Conservation (phyloP, 1,139 yeast species). For the Saccharomyces uvarum region DNA sequence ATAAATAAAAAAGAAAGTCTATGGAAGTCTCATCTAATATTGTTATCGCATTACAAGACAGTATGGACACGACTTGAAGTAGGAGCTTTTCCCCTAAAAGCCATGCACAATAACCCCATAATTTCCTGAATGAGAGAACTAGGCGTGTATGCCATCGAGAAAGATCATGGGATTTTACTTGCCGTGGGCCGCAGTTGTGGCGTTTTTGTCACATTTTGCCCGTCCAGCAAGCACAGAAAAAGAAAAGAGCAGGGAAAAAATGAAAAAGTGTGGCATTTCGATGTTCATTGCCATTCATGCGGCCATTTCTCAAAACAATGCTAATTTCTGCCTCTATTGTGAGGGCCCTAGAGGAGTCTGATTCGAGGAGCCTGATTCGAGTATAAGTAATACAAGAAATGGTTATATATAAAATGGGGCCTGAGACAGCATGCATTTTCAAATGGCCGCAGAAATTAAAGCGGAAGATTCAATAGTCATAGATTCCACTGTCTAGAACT, state of each 20-base stretch:
- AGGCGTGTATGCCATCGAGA: not conserved
- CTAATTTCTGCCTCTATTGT: not conserved
- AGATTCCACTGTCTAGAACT: not conserved
- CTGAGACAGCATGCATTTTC: not conserved
- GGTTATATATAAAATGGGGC: not conserved
- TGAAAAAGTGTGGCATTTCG: not conserved
- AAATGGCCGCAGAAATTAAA: not conserved
- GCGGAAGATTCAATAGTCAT: not conserved
- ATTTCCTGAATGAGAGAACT: too few species aligned
- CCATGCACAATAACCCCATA: not conserved
- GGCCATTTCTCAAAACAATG: not conserved
- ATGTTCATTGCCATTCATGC: not conserved
- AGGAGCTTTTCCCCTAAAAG: not conserved
- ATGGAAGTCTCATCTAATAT: not conserved
- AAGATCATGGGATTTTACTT: not conserved
- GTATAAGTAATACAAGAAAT: not conserved
- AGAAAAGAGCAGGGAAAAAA: not conserved
- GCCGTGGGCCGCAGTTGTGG: not conserved
- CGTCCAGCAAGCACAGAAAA: not conserved
- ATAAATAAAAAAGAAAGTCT: not conserved
- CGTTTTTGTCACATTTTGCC: not conserved
- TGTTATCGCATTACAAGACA: not conserved
- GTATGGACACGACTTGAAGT: not conserved
- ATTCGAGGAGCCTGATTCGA: not conserved
- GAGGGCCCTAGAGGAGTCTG: not conserved